Conservation (phyloP, 148 eudicot genomes). For the Suaeda aralocaspica region DNA sequence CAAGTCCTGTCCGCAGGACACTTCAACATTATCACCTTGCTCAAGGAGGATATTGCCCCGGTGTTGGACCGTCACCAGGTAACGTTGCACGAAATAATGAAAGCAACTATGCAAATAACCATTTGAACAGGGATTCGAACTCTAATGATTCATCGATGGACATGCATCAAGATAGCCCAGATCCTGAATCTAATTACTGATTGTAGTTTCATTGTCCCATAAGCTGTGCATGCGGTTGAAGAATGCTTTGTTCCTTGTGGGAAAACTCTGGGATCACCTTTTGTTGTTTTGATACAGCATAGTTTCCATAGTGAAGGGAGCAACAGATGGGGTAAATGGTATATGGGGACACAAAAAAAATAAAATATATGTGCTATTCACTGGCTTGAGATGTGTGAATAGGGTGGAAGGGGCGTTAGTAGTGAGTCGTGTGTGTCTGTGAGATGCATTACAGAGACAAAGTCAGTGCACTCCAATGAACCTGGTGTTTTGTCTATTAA, state of each 20-base stretch:
- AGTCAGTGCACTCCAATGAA: conserved; percentile 21
- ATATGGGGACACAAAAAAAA: neutral
- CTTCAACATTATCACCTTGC: conserved; percentile 72
- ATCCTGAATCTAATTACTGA: conserved; percentile 57
- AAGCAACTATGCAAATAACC: conserved; percentile 28
- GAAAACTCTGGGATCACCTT: neutral
- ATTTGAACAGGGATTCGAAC: conserved; percentile 47
- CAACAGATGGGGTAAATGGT: conserved; percentile 11
- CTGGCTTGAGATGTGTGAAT: conserved; percentile 23
- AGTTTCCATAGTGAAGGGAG: conserved; percentile 16
- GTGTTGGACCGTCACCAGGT: conserved; percentile 24
- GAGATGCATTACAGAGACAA: conserved; percentile 9
- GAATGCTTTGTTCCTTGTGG: conserved; percentile 16
- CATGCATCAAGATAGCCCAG: conserved; percentile 78
- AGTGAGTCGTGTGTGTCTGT: conserved; percentile 6
- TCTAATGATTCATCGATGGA: conserved; percentile 79
- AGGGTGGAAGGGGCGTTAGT: conserved; percentile 23
- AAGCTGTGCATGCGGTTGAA: conserved; percentile 15
- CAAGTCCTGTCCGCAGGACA: conserved; percentile 77
- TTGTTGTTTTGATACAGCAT: conserved; percentile 9
- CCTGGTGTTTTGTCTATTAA: conserved; percentile 18
- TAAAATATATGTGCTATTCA: conserved; percentile 19
- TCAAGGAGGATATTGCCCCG: conserved; percentile 43
- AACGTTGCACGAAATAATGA: conserved; percentile 35
- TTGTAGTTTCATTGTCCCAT: conserved; percentile 6